Base-by-base conservation (phyloP, 2,329 filamentous ascomycete species). In the Ophiostoma sp. region DNA sequence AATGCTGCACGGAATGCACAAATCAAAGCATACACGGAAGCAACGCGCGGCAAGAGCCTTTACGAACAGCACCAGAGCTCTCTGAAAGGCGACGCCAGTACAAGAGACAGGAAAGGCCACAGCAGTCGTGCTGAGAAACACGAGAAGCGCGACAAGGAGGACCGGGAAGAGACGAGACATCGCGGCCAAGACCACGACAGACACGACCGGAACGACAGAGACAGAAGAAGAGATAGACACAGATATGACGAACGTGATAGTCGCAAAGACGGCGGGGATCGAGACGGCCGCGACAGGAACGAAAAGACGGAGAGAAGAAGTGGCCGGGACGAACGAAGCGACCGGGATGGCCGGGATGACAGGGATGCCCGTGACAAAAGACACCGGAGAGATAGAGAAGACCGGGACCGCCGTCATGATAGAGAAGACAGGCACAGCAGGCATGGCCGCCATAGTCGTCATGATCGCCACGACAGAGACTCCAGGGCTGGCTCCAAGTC, bases 1-100 rank as follows among this genome's bases (percentile, higher is more conserved):
- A 88, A 88, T 69, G 84, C 85, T 72, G 86, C 82, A 78, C 80
- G 80, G 36, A 79, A 81, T 12, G 77, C 76, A 40, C 78, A 77
- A 62, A 83, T 86, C 63, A 77, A 79, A 38, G 77, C 79, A n/a
- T 82, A 79, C 60, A 81, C 85, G 41, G 82, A 85, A 72, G 79
- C 85, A 68, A 80, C 82, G 69, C 79, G 87, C 55, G 84, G 83
- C 3, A 83, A 80, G 75, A 88, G 83, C 70, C 78, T 89, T 62
- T 85, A 86, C 71, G 85, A 87, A 40, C 81, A 87, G 72, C 85
- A 88, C 73, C 81, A 81, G 72, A 74, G 79, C 52, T 76, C 75
- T 77, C 75, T 75, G 72, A 41, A 45, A 68, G 73, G 45, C 47
- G 64, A 65, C 11, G 65, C 55, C 68, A 62, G 27, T 60, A 38